Evolutionary conservation across 2,329 filamentous ascomycete genomes (phyloP).

Genomic region (Alternaria panax): DNA sequence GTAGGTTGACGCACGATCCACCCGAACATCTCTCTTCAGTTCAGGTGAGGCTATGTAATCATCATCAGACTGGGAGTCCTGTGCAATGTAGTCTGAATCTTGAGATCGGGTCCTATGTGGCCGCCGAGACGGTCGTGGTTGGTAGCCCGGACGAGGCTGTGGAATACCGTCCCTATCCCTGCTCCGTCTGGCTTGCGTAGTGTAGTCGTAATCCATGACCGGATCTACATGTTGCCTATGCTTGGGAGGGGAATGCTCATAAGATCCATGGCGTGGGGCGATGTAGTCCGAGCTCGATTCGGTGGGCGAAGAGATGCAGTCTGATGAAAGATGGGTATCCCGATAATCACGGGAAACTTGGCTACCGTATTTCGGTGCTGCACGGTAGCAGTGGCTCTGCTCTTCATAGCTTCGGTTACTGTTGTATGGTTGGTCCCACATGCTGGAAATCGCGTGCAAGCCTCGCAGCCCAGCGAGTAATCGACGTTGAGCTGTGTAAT

Average conservation of each 20-base stretch:
- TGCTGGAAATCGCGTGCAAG: background rate
- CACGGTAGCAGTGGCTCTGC: background rate
- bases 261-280: background rate
- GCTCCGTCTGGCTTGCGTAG: background rate
- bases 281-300: conserved; percentile 13
- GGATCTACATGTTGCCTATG: background rate
- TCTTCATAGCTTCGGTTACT: conserved; percentile 4
- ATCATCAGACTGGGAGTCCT: conserved; percentile 6
- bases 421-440: conserved; percentile 8
- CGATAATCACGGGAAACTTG: conserved; percentile 1
- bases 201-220: conserved; percentile 11
- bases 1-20: conserved; percentile 1
- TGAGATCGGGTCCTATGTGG: conserved; percentile 1
- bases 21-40: background rate
- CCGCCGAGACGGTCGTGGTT: background rate
- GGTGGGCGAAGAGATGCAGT: conserved; percentile 12
- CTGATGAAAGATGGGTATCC: conserved; percentile 7
- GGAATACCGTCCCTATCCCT: background rate
- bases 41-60: conserved; percentile 11
- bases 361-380: background rate
- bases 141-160: background rate
- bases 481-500: conserved; percentile 6
- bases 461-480: background rate
- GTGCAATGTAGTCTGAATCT: conserved; percentile 8
- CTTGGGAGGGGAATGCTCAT: background rate